Evolutionary conservation across 768 basidiomycete genomes (phyloP), one percentile per base, ranked within the genome.

Genomic region (Lentinula detonsa): DNA sequence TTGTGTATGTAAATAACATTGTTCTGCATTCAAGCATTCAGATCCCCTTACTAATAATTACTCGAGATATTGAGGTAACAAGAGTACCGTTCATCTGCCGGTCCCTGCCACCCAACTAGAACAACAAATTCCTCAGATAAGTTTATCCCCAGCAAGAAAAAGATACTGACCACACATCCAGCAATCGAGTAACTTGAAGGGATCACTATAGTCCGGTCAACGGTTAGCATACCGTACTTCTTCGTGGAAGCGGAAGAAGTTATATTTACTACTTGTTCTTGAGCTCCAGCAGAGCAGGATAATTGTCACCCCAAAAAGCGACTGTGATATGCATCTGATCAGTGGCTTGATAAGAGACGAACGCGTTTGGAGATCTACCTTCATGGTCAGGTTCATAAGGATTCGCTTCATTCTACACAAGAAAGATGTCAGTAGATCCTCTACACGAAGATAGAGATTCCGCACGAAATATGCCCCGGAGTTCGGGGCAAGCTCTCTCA

Each of bases 241-340:
- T 8, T 53, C 2, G 18, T 45, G n/a, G 23, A 52, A 35, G 1
- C 50, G 8, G 56, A 34, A 10, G 31, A 53, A 51, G 3, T 35
- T 37, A 3, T 1, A 73, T 77, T 16, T 64, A 82, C 80, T 80
- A 82, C 70, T 79, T 79, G 64, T 72, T 60, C 67, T 81, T 82
- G 63, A 82, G 73, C 28, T 63, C 58, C 31, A 78, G 65, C 4
- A 82, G 65, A 65, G 74, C 66, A 1, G 69, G 61, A 64, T 80
- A 80, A 64, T 81, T 73, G 2, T 63, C 63, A 1, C 80, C 81
- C 79, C 80, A 81, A 62, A 80, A 82, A 1, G 77, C 65, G 4
- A 66, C 74, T 78, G 56, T 5, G 33, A 3, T 10, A 57, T 51
- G 42, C 6, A 11, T 21, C n/a, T 11, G 15, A 40, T 35, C 37